Base-by-base conservation (phyloP, 2,329 filamentous ascomycete species). In the Colletotrichum lindemuthianum region DNA sequence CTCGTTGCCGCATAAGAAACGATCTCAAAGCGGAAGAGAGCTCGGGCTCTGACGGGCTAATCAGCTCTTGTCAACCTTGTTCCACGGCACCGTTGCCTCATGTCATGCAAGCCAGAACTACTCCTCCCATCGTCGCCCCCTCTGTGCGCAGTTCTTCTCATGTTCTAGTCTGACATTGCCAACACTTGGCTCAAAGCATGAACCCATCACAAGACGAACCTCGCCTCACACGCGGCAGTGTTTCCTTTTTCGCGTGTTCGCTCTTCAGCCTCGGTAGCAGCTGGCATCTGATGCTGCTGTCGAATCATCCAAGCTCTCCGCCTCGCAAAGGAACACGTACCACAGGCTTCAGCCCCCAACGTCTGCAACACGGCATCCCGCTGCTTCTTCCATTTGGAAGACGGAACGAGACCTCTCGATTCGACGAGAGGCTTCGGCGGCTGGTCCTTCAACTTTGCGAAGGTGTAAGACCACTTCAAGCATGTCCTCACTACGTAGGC, bases 51-150 rank as follows among this genome's bases (percentile, higher is more conserved):
- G 36, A 12, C 16, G 9, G 44, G 16, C 44, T 33, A 40, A 56
- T 34, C 33, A 41, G 34, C 39, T 41, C 24, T 39, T 53, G 16
- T 64, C 58, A 36, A 52, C 47, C 36, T 24, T 37, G 16, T 34
- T 37, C 33, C 16, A 45, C 34, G 39, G 41, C 58, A 47, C 57
- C 58, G 58, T 56, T 56, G 61, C 61, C 61, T 65, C 61, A 61
- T 10, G 47, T 39, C 51, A 65, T 65, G 61, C 61, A 65, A 41
- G 51, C 10, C 45, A 60, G 57, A 61, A 65, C 51, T 61, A 13
- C 57, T 61, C 34, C 36, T 51, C 51, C 24, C 57, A 61, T 61
- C 40, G 36, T 16, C 45, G 15, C 8, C 11, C 13, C 51, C 44
- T 52, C 57, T 43, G 60, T 64, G 60, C 53, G 15, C 44, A 39